phyloP scores from a whole-genome alignment of 805 yeast genomes.

The Starmera caribaea region DNA sequence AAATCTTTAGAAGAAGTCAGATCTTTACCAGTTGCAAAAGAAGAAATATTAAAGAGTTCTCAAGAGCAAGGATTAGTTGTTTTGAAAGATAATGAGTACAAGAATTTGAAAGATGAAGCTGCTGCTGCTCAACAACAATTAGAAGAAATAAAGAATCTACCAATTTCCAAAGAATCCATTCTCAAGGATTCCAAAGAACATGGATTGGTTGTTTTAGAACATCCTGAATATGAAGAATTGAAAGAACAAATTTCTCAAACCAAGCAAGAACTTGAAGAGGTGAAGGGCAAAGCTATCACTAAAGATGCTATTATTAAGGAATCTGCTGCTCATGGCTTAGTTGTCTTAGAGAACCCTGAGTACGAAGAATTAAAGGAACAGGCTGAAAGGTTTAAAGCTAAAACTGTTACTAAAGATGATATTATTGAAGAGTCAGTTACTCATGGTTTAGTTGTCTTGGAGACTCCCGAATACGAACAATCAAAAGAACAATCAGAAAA shows the following conservation, averaged over 20 bases:
- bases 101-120: constrained; percentile 1
- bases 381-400: neutral
- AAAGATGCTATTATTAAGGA: neutral
- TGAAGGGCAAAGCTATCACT: neutral
- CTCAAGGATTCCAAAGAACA: constrained; percentile 14
- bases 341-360: neutral
- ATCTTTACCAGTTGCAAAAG: neutral
- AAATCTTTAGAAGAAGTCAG: too few species aligned
- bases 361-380: constrained; percentile 1
- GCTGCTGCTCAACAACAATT: neutral
- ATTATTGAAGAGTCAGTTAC: constrained; percentile 17
- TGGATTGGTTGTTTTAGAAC: constrained; percentile 23
- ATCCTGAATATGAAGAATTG: constrained; percentile 20
- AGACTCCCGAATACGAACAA: neutral
- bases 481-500: neutral
- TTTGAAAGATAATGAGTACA: constrained; percentile 1
- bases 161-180: constrained; percentile 5
- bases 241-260: neutral
- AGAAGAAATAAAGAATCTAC: neutral
- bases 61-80: neutral
- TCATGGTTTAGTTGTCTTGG: constrained; percentile 22
- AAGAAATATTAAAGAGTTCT: neutral
- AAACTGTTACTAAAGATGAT: constrained; percentile 1
- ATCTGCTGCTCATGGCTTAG: neutral
- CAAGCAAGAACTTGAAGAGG: neutral